Percentiles rank a stretch among this genome's conserved stretches.
Evolutionary conservation across 306 rosid species (phyloP).

Genomic region (apple (Malus domestica)): DNA sequence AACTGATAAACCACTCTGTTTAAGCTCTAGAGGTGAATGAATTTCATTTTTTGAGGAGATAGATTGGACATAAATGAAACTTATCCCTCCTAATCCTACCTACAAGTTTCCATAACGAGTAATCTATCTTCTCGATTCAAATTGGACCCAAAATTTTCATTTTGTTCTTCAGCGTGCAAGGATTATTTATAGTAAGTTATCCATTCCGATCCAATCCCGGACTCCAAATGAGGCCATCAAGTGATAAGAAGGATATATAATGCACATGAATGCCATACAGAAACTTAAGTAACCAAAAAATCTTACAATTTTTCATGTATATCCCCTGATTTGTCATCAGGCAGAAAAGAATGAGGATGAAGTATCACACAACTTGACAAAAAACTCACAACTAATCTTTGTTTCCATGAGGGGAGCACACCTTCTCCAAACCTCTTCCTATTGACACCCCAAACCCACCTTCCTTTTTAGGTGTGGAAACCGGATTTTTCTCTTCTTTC

Average conservation of each 20-base stretch:
- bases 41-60: no score
- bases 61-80: no score
- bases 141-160: no score
- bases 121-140: no score
- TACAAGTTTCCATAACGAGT: no score
- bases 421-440: constrained; percentile 7
- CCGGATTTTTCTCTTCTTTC: constrained; percentile 25
- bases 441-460: constrained; percentile 7
- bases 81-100: no score
- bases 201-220: background rate
- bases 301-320: background rate
- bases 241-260: background rate
- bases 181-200: no score
- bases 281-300: background rate
- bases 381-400: constrained; percentile 6
- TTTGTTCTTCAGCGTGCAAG: no score
- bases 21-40: no score
- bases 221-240: background rate
- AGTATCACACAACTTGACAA: background rate
- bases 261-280: background rate
- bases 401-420: constrained; percentile 5
- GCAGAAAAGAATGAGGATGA: background rate
- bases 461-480: constrained; percentile 17
- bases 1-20: no score
- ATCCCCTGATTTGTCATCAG: background rate